Conservation (phyloP, 805 yeast genomes). For the Priceomyces melissophilus region DNA sequence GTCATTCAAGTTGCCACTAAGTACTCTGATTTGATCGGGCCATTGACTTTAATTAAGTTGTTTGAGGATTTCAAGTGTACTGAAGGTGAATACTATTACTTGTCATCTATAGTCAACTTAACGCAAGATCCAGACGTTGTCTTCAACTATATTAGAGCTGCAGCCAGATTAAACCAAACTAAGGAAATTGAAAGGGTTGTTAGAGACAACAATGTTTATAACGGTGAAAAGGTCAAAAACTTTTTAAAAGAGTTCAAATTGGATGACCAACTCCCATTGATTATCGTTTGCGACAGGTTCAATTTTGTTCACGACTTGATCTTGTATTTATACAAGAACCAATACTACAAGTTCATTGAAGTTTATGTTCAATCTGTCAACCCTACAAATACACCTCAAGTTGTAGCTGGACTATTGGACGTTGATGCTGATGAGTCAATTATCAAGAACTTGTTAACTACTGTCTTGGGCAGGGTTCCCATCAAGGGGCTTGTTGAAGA, state of each 20-base stretch:
- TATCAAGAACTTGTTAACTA: conserved; percentile 72
- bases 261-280: conserved; percentile 93
- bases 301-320: conserved; percentile 90
- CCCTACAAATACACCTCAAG: conserved; percentile 94
- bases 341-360: conserved; percentile 94
- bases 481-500: conserved; percentile 83
- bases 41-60: conserved; percentile 76
- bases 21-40: conserved; percentile 90
- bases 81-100: conserved; percentile 93
- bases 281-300: conserved; percentile 92
- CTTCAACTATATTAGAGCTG: conserved; percentile 92
- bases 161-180: conserved; percentile 83
- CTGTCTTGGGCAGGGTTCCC: conserved; percentile 94
- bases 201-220: conserved; percentile 89
- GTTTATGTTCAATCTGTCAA: conserved; percentile 97
- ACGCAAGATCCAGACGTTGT: conserved; percentile 95
- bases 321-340: conserved; percentile 89
- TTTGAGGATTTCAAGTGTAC: conserved; percentile 90
- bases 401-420: conserved; percentile 91
- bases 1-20: conserved; percentile 96
- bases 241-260: conserved; percentile 91
- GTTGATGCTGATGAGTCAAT: conserved; percentile 95
- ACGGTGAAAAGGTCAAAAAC: conserved; percentile 96
- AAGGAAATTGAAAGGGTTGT: conserved; percentile 95
- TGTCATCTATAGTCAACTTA: conserved; percentile 88